Evolutionary conservation across 768 basidiomycete species (phyloP), one percentile per base, ranked within the genome.

Genomic region (Cyathus striatus): DNA sequence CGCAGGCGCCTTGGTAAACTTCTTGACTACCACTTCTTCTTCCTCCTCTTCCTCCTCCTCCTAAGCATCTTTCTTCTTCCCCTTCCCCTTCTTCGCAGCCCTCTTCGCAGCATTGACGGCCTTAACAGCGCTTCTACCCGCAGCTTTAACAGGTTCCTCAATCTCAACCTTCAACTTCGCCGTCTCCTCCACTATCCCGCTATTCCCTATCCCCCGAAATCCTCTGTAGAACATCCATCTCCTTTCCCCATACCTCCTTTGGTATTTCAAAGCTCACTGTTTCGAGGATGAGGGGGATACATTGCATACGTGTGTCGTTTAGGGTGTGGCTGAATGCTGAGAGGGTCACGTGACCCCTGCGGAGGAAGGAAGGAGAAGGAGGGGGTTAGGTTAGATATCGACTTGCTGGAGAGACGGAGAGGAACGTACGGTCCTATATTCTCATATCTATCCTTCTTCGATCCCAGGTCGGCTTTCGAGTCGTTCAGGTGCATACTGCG

Each of bases 401-500:
- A n/a, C 16, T 17, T 21, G 6, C 10, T 17, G 39, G 14, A 23
- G 14, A 4, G 37, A 26, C 35, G 17, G 25, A 10, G 7, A 26
- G 1, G 23, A 37, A 72, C 85, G 48, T 54, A 88, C 85, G 87
- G 58, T 17, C 91, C 91, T 26, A 93, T 82, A 48, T 90, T 92
- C 59, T 90, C 81, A 51, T 93, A 90, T 27, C 87, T 64, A 52
- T 93, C 91, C 49, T 78, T 82, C 50, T 75, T 82, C 10, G 83
- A 83, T 3, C 69, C 75, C 10, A 78, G 67, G 1, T 64, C 67
- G 6, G 73, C 75, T 58, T 89, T 88, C 10, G 86, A 86, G 57
- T 92, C 90, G 55, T 94, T 94, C 35, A 92, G 56, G 53, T 94
- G 91, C 76, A 92, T 84, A 1, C 83, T 90, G 3, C 79, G 73